Percentiles rank a stretch among this genome's conserved stretches.
These are phyloP conservation scores for Termitomyces sp. DNA, from an alignment of 768 basidiomycete genomes.

Conservation along the genomic window DNA sequence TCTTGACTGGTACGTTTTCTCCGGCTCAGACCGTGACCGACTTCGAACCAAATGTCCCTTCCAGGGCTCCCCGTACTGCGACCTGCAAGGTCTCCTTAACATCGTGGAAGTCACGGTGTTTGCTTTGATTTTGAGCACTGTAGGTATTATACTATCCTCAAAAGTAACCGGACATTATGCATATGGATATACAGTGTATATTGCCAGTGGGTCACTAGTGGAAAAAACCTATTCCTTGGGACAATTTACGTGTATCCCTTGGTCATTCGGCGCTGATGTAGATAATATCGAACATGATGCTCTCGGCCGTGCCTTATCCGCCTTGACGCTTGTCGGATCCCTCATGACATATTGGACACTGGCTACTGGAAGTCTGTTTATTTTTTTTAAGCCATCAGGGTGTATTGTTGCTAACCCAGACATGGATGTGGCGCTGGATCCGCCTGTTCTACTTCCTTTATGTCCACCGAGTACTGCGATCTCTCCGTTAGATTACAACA, in stretches of 20 bases:
- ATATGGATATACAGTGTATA: not conserved
- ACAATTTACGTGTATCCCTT: too few species aligned
- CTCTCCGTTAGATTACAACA: constrained; percentile 75
- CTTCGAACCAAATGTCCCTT: constrained; percentile 1
- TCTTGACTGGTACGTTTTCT: constrained; percentile 12
- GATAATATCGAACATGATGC: constrained; percentile 31
- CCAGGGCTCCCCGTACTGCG: constrained; percentile 73
- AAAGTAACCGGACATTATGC: not conserved
- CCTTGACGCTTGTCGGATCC: too few species aligned
- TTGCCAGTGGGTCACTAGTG: too few species aligned
- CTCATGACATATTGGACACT: constrained; percentile 52
- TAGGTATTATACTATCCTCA: constrained; percentile 32
- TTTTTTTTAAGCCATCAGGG: constrained; percentile 46
- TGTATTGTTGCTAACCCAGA: constrained; percentile 61
- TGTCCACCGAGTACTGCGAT: constrained; percentile 51
- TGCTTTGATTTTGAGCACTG: constrained; percentile 61
- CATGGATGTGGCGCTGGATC: constrained; percentile 44
- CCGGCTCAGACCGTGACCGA: not conserved
- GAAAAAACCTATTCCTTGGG: too few species aligned
- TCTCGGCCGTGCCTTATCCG: too few species aligned
- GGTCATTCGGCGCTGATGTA: not conserved
- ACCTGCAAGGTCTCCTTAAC: constrained; percentile 61
- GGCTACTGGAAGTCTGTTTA: constrained; percentile 47
- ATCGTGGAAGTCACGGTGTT: constrained; percentile 71
- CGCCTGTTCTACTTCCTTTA: constrained; percentile 43